phyloP scores from a whole-genome alignment of 1,139 yeast species.

The Ashbya aceris region DNA sequence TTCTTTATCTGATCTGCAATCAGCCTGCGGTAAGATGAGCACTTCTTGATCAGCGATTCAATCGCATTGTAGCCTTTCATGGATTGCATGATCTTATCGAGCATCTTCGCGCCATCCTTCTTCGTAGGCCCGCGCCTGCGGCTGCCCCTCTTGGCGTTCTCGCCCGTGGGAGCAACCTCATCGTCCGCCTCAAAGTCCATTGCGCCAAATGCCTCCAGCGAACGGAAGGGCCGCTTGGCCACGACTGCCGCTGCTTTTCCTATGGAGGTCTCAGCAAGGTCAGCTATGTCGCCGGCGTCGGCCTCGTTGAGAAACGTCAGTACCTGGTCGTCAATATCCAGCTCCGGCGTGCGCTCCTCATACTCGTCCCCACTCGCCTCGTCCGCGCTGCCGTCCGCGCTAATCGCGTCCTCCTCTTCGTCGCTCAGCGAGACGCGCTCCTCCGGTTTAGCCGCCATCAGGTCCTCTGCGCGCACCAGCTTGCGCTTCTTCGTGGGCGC shows the following conservation, averaged over 20 bases:
- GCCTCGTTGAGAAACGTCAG: slow-evolving; percentile 74
- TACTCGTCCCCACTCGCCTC: slow-evolving; percentile 34
- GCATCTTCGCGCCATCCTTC: slow-evolving; percentile 63
- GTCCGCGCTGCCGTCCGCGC: slow-evolving; percentile 36
- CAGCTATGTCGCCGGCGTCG: slow-evolving; percentile 64
- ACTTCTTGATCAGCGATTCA: slow-evolving; percentile 75
- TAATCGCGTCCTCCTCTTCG: slow-evolving; percentile 27
- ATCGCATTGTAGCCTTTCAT: slow-evolving; percentile 89
- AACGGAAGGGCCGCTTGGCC: slow-evolving; percentile 61
- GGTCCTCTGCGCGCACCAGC: slow-evolving; percentile 23
- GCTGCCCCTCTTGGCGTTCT: slow-evolving; percentile 18
- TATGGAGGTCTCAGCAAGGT: slow-evolving; percentile 64
- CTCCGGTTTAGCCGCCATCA: slow-evolving; percentile 8
- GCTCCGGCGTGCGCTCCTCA: slow-evolving; percentile 33
- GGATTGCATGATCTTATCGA: slow-evolving; percentile 60
- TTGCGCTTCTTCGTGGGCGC: slow-evolving; percentile 21
- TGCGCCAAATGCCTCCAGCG: slow-evolving; percentile 38
- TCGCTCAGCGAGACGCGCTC: slow-evolving; percentile 17
- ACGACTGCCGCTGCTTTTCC: slow-evolving; percentile 57
- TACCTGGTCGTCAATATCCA: slow-evolving; percentile 56
- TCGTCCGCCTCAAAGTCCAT: slow-evolving; percentile 34
- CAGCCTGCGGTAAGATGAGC: slow-evolving; percentile 65
- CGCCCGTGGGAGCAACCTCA: slow-evolving; percentile 20
- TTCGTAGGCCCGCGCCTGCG: slow-evolving; percentile 39
- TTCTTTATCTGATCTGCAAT: slow-evolving; percentile 64